Conservation (phyloP, 2,329 filamentous ascomycete genomes). For the Xylaria sp. region DNA sequence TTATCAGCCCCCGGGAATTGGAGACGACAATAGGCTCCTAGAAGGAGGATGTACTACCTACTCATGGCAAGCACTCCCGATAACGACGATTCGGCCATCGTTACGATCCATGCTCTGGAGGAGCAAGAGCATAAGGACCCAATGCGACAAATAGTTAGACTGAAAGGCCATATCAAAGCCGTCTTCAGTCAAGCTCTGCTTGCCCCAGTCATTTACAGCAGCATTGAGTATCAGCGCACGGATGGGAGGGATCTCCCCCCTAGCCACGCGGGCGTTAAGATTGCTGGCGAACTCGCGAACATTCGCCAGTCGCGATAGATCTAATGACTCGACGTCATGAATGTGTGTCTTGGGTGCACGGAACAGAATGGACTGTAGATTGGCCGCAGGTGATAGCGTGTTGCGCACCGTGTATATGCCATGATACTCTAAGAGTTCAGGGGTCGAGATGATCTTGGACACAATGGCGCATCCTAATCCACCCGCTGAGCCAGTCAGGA, state of each 20-base stretch:
- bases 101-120: slow-evolving; percentile 50
- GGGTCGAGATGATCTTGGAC: not conserved
- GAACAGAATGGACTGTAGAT: not conserved
- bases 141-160: slow-evolving; percentile 50
- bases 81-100: slow-evolving; percentile 46
- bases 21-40: not conserved
- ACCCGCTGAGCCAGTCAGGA: slow-evolving; percentile 36
- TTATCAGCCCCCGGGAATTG: not conserved
- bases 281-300: slow-evolving; percentile 27
- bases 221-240: slow-evolving; percentile 36
- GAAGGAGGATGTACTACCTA: slow-evolving; percentile 27
- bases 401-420: slow-evolving; percentile 26
- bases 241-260: slow-evolving; percentile 40
- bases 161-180: slow-evolving; percentile 49
- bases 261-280: slow-evolving; percentile 33
- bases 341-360: not conserved
- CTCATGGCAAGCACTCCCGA: slow-evolving; percentile 49
- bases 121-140: slow-evolving; percentile 49
- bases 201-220: slow-evolving; percentile 37
- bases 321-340: slow-evolving; percentile 12
- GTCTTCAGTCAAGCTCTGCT: slow-evolving; percentile 46
- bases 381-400: not conserved
- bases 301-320: slow-evolving; percentile 24
- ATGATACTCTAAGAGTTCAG: slow-evolving; percentile 8
- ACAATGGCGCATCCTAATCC: slow-evolving; percentile 30